A percentile compares a stretch with the other conserved stretches of the same genome.
Conservation (phyloP, 495 filamentous ascomycete genomes). For the Penicillium crystallinum region DNA sequence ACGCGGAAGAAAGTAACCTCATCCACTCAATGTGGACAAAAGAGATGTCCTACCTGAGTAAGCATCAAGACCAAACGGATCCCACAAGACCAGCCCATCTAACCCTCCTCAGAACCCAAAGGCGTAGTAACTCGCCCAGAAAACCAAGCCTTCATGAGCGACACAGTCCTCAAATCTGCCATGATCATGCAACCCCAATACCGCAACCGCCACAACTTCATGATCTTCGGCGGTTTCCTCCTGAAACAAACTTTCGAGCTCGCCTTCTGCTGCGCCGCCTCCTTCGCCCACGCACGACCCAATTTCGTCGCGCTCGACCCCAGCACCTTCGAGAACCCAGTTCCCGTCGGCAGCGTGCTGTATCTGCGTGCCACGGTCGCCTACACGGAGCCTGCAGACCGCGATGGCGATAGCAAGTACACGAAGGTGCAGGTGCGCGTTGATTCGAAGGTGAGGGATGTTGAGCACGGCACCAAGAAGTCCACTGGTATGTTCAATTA, state of each 20-base stretch:
- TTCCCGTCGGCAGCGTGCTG: conserved; percentile 76
- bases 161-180: conserved; percentile 61
- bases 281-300: conserved; percentile 67
- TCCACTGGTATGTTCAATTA: conserved; percentile 83
- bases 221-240: conserved; percentile 86
- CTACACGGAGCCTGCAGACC: conserved; percentile 64
- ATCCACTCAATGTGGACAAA: conserved; percentile 78
- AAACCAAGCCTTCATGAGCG: conserved; percentile 63
- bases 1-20: conserved; percentile 69
- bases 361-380: conserved; percentile 74
- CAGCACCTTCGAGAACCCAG: conserved; percentile 77
- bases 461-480: conserved; percentile 70
- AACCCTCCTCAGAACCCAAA: conserved; percentile 49
- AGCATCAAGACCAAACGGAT: conserved; percentile 3
- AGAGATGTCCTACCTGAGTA: conserved; percentile 61
- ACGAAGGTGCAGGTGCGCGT: conserved; percentile 74
- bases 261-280: conserved; percentile 82
- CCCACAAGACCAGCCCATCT: background rate
- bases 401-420: conserved; percentile 34
- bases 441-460: conserved; percentile 69
- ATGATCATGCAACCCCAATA: conserved; percentile 87
- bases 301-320: conserved; percentile 77
- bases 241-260: conserved; percentile 80
- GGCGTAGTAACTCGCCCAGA: conserved; percentile 50
- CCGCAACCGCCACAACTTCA: conserved; percentile 80